Percentiles rank a stretch among this genome's conserved stretches.
Evolutionary conservation across 1,139 yeast genomes (phyloP).

Genomic region (Schwanniomyces etchellsii): DNA sequence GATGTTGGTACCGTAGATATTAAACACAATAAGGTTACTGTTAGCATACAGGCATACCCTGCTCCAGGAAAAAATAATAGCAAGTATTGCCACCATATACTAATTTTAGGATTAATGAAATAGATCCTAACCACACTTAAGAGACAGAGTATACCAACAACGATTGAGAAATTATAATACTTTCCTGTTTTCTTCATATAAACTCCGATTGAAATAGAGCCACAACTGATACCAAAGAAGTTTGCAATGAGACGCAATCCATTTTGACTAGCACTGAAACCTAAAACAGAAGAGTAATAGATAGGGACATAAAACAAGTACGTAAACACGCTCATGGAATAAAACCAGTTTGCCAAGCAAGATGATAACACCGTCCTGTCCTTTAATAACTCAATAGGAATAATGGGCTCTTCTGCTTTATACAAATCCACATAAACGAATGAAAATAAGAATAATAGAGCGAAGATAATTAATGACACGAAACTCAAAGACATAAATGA

Average conservation of each 20-base stretch:
- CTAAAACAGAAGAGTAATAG: conserved; percentile 52
- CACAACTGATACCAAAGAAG: conserved; percentile 63
- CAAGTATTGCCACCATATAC: conserved; percentile 27
- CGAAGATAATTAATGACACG: conserved; percentile 15
- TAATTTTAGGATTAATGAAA: conserved; percentile 34
- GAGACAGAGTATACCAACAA: conserved; percentile 40
- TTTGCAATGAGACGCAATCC: conserved; percentile 63
- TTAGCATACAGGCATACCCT: conserved; percentile 56
- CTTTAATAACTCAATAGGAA: conserved; percentile 52
- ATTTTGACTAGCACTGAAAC: conserved; percentile 50
- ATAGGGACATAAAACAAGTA: conserved; percentile 61
- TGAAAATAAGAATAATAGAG: conserved; percentile 17
- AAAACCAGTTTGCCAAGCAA: conserved; percentile 63
- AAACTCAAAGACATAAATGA: conserved; percentile 33
- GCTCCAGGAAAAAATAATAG: conserved; percentile 45
- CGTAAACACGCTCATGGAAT: conserved; percentile 50
- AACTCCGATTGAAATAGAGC: conserved; percentile 64
- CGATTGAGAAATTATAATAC: conserved; percentile 47
- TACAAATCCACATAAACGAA: conserved; percentile 50
- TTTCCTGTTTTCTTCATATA: conserved; percentile 68
- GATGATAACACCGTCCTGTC: conserved; percentile 60
- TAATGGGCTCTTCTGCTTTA: conserved; percentile 60
- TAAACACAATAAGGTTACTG: conserved; percentile 61
- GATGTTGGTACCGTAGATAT: conserved; percentile 59
- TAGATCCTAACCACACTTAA: conserved; percentile 41